phyloP scores from a whole-genome alignment of 2,329 filamentous ascomycete genomes.

The Neonectria neomacrospora region DNA sequence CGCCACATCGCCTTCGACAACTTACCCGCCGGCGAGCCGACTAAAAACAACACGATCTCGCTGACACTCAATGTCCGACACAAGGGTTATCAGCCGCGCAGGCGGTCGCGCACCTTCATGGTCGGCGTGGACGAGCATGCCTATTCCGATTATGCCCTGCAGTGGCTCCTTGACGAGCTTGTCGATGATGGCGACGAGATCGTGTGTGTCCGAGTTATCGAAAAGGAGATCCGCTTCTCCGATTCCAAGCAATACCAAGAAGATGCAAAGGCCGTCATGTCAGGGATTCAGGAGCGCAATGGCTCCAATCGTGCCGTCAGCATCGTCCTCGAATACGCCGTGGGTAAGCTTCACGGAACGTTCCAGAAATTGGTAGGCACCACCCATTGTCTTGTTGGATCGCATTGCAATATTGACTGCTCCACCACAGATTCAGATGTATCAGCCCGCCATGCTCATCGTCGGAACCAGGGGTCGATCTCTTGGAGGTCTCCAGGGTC shows the following conservation, averaged over 20 bases:
- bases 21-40: constrained; percentile 66
- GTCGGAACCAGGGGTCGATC: constrained; percentile 89
- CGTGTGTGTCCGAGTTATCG: constrained; percentile 87
- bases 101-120: constrained; percentile 87
- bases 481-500: constrained; percentile 84
- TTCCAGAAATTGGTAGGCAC: constrained; percentile 85
- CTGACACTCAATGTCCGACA: constrained; percentile 88
- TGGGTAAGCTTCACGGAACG: constrained; percentile 89
- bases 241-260: constrained; percentile 75
- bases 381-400: neutral
- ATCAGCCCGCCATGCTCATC: constrained; percentile 90
- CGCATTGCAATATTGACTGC: constrained; percentile 24
- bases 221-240: constrained; percentile 80
- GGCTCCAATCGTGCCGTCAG: constrained; percentile 83
- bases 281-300: constrained; percentile 83
- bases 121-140: constrained; percentile 91
- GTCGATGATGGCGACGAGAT: constrained; percentile 95
- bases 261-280: constrained; percentile 79
- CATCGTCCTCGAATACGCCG: constrained; percentile 85
- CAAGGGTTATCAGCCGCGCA: constrained; percentile 82
- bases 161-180: constrained; percentile 91
- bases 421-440: constrained; percentile 79
- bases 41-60: constrained; percentile 70
- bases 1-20: constrained; percentile 71
- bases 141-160: constrained; percentile 91